A percentile compares a stretch with the other conserved stretches of the same genome.
Evolutionary conservation across 257 asterid species (phyloP).

Genomic region (Avicennia marina): DNA sequence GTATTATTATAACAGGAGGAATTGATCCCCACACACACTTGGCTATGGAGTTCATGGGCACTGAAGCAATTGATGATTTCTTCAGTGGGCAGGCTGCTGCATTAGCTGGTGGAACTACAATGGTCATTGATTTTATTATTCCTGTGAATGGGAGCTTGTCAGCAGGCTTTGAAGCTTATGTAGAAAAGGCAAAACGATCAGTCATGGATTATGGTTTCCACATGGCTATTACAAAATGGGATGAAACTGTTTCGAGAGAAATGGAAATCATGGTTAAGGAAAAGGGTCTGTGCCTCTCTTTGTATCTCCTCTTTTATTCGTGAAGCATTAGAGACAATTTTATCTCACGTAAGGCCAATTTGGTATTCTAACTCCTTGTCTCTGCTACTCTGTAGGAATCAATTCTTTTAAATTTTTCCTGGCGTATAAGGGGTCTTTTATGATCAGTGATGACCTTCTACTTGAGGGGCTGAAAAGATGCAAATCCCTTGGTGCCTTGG

Average conservation of each 20-base stretch:
- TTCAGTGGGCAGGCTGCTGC: conserved; percentile 98
- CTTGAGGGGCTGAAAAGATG: conserved; percentile 93
- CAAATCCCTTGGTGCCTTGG: conserved; percentile 91
- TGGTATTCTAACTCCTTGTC: conserved; percentile 11
- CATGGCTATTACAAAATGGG: conserved; percentile 98
- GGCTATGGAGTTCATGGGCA: conserved; percentile 95
- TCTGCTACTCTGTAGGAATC: conserved; percentile 47
- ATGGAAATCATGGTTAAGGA: conserved; percentile 96
- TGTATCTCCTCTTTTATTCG: background rate
- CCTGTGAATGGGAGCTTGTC: conserved; percentile 87
- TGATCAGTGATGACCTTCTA: conserved; percentile 82
- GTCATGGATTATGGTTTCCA: conserved; percentile 98
- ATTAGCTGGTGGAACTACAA: conserved; percentile 97
- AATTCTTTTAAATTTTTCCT: conserved; percentile 91
- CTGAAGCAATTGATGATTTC: conserved; percentile 78
- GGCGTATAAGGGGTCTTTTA: conserved; percentile 90
- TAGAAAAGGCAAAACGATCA: conserved; percentile 71
- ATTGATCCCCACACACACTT: conserved; percentile 98
- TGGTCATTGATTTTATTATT: conserved; percentile 94
- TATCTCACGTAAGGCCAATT: background rate
- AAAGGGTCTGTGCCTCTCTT: conserved; percentile 41
- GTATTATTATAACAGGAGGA: conserved; percentile 59
- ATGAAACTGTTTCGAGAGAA: conserved; percentile 70
- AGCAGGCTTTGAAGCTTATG: conserved; percentile 71
- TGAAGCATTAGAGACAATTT: conserved; percentile 2